phyloP scores from a whole-genome alignment of 2,329 filamentous ascomycete genomes.

The Tolypocladium ophioglossoides region DNA sequence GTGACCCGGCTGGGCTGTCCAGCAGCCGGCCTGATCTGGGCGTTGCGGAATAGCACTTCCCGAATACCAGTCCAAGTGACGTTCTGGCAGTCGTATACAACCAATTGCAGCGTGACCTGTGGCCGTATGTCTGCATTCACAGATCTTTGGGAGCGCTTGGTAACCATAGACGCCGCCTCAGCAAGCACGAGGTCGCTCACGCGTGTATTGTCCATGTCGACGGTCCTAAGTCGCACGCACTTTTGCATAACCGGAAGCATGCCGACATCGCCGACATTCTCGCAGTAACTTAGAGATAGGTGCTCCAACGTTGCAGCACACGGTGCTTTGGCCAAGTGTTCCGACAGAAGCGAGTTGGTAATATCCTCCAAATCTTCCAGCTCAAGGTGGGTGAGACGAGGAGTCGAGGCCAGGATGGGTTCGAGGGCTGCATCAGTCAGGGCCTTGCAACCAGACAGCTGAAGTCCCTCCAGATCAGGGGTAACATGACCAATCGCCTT shows the following conservation, averaged over 20 bases:
- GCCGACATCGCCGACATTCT: slow-evolving; percentile 70
- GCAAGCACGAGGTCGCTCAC: slow-evolving; percentile 77
- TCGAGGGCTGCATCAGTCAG: slow-evolving; percentile 65
- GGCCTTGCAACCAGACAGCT: slow-evolving; percentile 66
- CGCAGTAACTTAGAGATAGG: slow-evolving; percentile 83
- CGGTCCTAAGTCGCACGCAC: slow-evolving; percentile 56
- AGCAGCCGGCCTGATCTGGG: slow-evolving; percentile 51
- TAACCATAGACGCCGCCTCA: slow-evolving; percentile 75
- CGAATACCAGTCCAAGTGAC: slow-evolving; percentile 88
- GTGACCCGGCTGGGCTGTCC: slow-evolving; percentile 29
- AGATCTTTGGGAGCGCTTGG: slow-evolving; percentile 44
- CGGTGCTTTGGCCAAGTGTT: slow-evolving; percentile 65
- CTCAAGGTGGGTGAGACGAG: slow-evolving; percentile 74
- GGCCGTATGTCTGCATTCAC: slow-evolving; percentile 31
- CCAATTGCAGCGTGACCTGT: slow-evolving; percentile 57
- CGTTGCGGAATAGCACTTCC: slow-evolving; percentile 77
- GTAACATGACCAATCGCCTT: slow-evolving; percentile 61
- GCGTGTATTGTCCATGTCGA: slow-evolving; percentile 90
- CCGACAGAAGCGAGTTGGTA: slow-evolving; percentile 61
- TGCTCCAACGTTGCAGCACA: slow-evolving; percentile 65
- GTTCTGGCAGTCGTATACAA: slow-evolving; percentile 84
- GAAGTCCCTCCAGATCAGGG: slow-evolving; percentile 71
- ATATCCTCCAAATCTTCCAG: slow-evolving; percentile 74
- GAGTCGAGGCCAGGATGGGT: slow-evolving; percentile 62
- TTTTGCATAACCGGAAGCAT: slow-evolving; percentile 74